Evolutionary conservation across 306 rosid species (phyloP), one percentile per base, ranked within the genome.

Genomic region (Vigna mungo): DNA sequence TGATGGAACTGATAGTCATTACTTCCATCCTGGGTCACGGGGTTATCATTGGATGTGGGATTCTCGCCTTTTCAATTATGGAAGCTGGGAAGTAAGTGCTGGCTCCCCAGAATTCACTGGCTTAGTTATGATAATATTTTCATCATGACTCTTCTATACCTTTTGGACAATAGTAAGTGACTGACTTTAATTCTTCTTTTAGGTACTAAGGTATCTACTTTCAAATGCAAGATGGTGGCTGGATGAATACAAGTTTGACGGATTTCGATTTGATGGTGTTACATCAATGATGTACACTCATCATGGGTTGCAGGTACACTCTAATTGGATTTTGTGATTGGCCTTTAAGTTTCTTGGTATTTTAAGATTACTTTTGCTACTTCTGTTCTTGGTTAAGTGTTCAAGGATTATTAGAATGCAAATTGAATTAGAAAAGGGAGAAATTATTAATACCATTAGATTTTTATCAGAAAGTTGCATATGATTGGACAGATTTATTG

Each of bases 41-140:
- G 99, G 99, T 77, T 89, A 96, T 87, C 99, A 96, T 80, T 96
- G 99, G 99, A 89, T 96, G 96, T 96, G 99, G 99, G 99, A 96
- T 74, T 96, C 99, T 87, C 99, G 99, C 73, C 96, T 96, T 87
- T 96, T 96, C 74, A 96, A 96, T 83, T 96, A 96, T 82, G 99
- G 98, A 89, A 92, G 94, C 86, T 96, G 99, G 99, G 99, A 96
- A 91, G 99, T 96, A 88, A 66, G 93, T 74, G 59, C 64, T 75
- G 66, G 80, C 75, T 64, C 65, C 20, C 18, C 41, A 68, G 46
- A 70, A 69, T 63, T 75, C 20, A 18, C 23, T 52, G 21, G 21
- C 44, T 59, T 52, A 52, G 62, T 58, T 71, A 11, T 70, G 77
- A 48, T 52, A 49, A 9, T 49, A 48, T 72, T 60, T 78, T 20